Evolutionary conservation across 2,329 filamentous ascomycete species (phyloP), one percentile per base, ranked within the genome.

Genomic region (Exserohilum rostratum): DNA sequence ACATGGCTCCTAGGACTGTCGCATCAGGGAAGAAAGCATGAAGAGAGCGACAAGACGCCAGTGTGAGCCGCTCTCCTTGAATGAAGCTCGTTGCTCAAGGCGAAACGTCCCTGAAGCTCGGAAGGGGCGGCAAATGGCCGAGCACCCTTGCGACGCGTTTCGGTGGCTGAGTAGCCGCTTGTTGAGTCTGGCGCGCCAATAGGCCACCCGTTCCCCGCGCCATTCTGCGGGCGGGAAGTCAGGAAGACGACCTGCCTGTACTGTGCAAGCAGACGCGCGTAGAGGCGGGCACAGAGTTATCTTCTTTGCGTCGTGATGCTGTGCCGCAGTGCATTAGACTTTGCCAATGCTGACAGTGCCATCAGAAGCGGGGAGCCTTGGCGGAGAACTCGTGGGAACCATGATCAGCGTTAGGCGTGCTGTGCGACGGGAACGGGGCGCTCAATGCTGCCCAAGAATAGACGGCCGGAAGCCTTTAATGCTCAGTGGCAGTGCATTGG

Each of bases 71-170:
- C 33, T 38, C 31, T 37, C 45, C 52, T 33, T 55, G 42, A 46
- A 55, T 50, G 52, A 42, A 30, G 52, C 20, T 25, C 29, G 38
- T 35, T 46, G 35, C 35, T 44, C 22, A 51, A 55, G 46, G 34
- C 52, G 52, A 55, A 55, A 55, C 52, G 40, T 50, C 15, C 22
- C 46, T 42, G 47, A 50, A 45, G 52, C 46, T 51, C 50, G 52
- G 52, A 51, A 55, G 52, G 52, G 52, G 52, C 50, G 50, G 45
- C 44, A 48, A 30, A 45, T 30, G 46, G 52, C 42, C 52, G 43
- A 54, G 40, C 27, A 54, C 46, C 52, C 52, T 40, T 50, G 52
- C 52, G 29, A 51, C 52, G 52, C 52, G 52, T 50, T 46, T 46
- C 40, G 46, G 52, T 55, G 52, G 52, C 52, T 55, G 46, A 50